Evolutionary conservation across 352 stramenopile genomes (phyloP).

Genomic region (Phytophthora palmivora): DNA sequence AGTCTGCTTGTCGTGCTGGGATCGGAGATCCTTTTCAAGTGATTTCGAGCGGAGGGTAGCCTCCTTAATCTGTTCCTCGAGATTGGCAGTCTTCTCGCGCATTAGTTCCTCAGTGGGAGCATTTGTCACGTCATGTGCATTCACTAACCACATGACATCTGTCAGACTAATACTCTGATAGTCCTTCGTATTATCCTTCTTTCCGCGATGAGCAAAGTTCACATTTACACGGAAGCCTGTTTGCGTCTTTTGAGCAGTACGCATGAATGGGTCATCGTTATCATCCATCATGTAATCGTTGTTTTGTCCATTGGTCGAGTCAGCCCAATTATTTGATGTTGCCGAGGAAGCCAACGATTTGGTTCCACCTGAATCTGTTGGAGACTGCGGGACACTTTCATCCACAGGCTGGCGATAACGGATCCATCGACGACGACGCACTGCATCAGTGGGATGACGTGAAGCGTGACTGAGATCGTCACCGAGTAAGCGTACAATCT

Average conservation of each 20-base stretch:
- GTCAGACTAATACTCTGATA: slow-evolving; percentile 88
- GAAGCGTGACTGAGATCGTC: slow-evolving; percentile 88
- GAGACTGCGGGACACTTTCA: slow-evolving; percentile 53
- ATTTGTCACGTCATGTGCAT: slow-evolving; percentile 71
- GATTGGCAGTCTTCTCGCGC: slow-evolving; percentile 87
- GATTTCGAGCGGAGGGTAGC: slow-evolving; percentile 71
- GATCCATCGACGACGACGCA: slow-evolving; percentile 83
- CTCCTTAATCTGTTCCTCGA: slow-evolving; percentile 91
- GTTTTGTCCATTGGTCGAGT: slow-evolving; percentile 42
- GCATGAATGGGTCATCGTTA: slow-evolving; percentile 87
- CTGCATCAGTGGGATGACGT: slow-evolving; percentile 76
- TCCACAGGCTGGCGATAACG: slow-evolving; percentile 69
- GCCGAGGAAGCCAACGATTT: slow-evolving; percentile 52
- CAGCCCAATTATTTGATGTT: slow-evolving; percentile 59
- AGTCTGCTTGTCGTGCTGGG: slow-evolving; percentile 78
- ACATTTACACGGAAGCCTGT: slow-evolving; percentile 88
- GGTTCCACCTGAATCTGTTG: slow-evolving; percentile 49
- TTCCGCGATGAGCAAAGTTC: slow-evolving; percentile 82
- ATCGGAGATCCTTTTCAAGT: slow-evolving; percentile 75
- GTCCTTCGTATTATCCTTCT: slow-evolving; percentile 90
- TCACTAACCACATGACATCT: slow-evolving; percentile 88
- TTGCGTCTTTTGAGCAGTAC: slow-evolving; percentile 86
- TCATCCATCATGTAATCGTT: slow-evolving; percentile 58
- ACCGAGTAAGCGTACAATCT: slow-evolving; percentile 74
- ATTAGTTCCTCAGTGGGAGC: slow-evolving; percentile 86